A percentile compares a stretch with the other conserved stretches of the same genome.
Evolutionary conservation across 257 asterid species (phyloP).

Genomic region (Nicotiana otophora): DNA sequence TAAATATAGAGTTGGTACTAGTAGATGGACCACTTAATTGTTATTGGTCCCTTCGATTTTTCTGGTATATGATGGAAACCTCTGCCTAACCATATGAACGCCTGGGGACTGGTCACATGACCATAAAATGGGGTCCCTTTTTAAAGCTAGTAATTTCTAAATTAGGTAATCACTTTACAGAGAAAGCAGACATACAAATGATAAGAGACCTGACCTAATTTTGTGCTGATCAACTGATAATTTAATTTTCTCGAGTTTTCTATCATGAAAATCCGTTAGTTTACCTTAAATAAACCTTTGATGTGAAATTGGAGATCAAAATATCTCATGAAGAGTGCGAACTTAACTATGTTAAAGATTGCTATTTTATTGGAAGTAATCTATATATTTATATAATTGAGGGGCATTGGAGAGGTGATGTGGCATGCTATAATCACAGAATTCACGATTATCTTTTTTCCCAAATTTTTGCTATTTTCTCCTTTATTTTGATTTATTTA

Average conservation of each 20-base stretch:
- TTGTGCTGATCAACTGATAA: not conserved
- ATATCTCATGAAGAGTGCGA: not conserved
- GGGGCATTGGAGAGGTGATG: too few species aligned
- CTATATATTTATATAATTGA: too few species aligned
- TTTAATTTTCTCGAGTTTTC: not conserved
- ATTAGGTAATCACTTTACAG: not conserved
- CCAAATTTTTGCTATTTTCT: too few species aligned
- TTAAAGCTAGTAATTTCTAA: not conserved
- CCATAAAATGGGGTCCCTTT: not conserved
- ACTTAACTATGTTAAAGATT: not conserved
- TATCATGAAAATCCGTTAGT: not conserved
- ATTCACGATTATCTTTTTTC: too few species aligned
- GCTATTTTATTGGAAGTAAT: not conserved
- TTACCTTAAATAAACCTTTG: not conserved
- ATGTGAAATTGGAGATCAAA: not conserved
- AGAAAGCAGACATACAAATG: not conserved
- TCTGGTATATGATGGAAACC: not conserved
- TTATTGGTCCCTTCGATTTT: not conserved
- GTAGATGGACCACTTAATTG: not conserved
- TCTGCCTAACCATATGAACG: conserved; percentile 3
- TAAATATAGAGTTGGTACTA: not conserved
- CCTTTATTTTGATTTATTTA: too few species aligned
- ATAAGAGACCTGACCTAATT: not conserved
- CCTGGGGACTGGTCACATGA: not conserved
- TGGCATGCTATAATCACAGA: too few species aligned